Evolutionary conservation across 305 asterid species (phyloP), one percentile per base, ranked within the genome.

Genomic region (Withania somnifera): DNA sequence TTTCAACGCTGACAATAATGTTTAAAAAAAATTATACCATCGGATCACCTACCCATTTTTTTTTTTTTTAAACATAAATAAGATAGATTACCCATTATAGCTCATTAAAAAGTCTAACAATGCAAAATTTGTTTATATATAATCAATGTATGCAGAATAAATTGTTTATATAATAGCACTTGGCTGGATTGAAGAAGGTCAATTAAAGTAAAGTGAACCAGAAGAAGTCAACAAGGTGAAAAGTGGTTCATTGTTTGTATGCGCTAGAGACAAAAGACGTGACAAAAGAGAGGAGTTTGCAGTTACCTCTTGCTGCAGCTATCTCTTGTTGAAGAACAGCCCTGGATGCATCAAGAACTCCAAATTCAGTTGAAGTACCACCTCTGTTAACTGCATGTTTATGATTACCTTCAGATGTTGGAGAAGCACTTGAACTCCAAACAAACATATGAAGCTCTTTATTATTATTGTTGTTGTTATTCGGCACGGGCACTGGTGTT

Each of bases 371-470:
- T 0, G 94, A 88, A n/a, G n/a, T n/a, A 24, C 89, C 91, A 54
- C 90, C 86, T 77, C 86, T 88, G 50, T 86, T 90, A 4, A 91
- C 88, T 1, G 92, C 93, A 11, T 91, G 86, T 38, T 89, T 91
- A 88, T 91, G 85, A 50, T 92, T 86, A 3, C 90, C 97, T 60
- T 94, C 98, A 0, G 99, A 94, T 5, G 91, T 97, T 4, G 99
- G 99, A 3, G 99, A 93, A 52, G 99, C 96, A 81, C 97, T 94
- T 53, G 98, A 95, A 64, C 99, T 95, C 99, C 99, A 95, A 45
- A 95, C 98, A 81, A 91, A 94, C 98, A 95, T 95, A 66, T 95
- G 97, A 34, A 95, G 94, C 82, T 95, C 98, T 87, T 95, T 95
- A 30, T 77, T 82, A 32, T 13, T 24, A 30, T 1, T 77, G 20